Conservation (phyloP, 2,329 filamentous ascomycete genomes). For the Passalora sequoiae region DNA sequence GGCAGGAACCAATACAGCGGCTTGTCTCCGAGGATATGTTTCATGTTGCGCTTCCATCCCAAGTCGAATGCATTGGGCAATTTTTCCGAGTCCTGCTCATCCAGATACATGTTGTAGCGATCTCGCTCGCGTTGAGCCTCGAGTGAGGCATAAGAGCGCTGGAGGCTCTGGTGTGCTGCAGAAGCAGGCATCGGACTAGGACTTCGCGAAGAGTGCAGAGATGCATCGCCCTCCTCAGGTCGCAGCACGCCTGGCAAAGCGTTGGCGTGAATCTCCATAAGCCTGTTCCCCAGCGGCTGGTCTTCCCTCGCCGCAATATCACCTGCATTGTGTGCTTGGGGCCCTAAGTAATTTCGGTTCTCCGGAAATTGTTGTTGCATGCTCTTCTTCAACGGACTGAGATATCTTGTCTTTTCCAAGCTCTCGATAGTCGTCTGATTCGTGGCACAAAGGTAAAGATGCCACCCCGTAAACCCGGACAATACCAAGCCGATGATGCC, state of each 20-base stretch:
- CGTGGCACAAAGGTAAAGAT: slow-evolving; percentile 70
- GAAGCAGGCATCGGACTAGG: slow-evolving; percentile 24
- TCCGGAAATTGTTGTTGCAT: slow-evolving; percentile 57
- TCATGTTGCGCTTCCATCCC: slow-evolving; percentile 72
- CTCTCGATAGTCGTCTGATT: slow-evolving; percentile 95
- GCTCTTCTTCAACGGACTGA: slow-evolving; percentile 69
- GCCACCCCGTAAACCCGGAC: slow-evolving; percentile 85
- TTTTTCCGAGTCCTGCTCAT: slow-evolving; percentile 81
- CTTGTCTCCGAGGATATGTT: slow-evolving; percentile 72
- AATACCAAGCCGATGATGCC: slow-evolving; percentile 90
- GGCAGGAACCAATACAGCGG: slow-evolving; percentile 74
- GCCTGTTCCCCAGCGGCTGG: slow-evolving; percentile 57
- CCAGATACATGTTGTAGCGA: slow-evolving; percentile 74
- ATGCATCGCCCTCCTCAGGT: slow-evolving; percentile 71
- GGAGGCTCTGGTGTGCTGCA: slow-evolving; percentile 39
- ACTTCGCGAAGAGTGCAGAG: slow-evolving; percentile 25
- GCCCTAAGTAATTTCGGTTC: slow-evolving; percentile 43
- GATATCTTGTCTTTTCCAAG: slow-evolving; percentile 89
- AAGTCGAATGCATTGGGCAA: slow-evolving; percentile 92
- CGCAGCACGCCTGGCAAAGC: slow-evolving; percentile 72
- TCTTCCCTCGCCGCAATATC: slow-evolving; percentile 15
- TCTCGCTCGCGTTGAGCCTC: slow-evolving; percentile 62
- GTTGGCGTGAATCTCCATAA: slow-evolving; percentile 77
- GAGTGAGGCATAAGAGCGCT: slow-evolving; percentile 48
- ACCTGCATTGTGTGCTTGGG: slow-evolving; percentile 5